Base-by-base conservation (phyloP, 2,329 filamentous ascomycete genomes). In the Epichloe glyceriae region DNA sequence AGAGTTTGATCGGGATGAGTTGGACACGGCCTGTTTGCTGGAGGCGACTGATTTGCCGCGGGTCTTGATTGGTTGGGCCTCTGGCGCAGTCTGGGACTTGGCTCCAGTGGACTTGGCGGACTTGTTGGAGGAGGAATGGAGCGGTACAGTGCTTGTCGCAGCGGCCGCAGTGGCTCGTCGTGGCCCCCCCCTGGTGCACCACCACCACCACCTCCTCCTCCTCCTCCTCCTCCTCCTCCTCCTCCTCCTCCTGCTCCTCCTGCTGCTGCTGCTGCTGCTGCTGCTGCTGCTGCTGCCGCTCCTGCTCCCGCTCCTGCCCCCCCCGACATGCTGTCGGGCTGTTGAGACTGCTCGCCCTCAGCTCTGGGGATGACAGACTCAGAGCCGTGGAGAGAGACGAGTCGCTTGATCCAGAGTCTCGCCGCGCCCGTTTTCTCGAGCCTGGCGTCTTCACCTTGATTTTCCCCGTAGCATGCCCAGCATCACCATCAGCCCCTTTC, bases 381-480 rank as follows among this genome's bases (percentile, higher is more conserved):
- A 64, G 61, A 42, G 60, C 62, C 17, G 67, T 67, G 17, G 68
- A 70, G 26, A 71, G 63, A n/a, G 69, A 71, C 19, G 69, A 71
- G 56, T 70, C 67, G 61, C 69, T 71, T 7, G 66, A 67, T 33
- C 58, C 65, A 35, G 69, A 71, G 51, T 64, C 63, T 37, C 66
- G 61, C 41, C 69, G 61, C 30, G 55, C 55, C 50, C 64, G 61
- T 61, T 59, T 67, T 22, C 64, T 62, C 50, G 65, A 64, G 34
- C 51, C 46, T n/a, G 68, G 67, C 30, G 68, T 71, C 53, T 64
- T 59, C 19, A 62, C 56, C 30, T 60, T 61, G 50, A 54, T 58
- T 37, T 57, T 55, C 46, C 41, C 35, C 37, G 33, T 43, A 8
- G 47, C 15, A 15, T 20, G 12, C 38, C 38, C 38, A n/a, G 33